Evolutionary conservation across 371 early-diverging fungal genomes (phyloP), one percentile per base, ranked within the genome.

Genomic region (Rhizopus stolonifer): DNA sequence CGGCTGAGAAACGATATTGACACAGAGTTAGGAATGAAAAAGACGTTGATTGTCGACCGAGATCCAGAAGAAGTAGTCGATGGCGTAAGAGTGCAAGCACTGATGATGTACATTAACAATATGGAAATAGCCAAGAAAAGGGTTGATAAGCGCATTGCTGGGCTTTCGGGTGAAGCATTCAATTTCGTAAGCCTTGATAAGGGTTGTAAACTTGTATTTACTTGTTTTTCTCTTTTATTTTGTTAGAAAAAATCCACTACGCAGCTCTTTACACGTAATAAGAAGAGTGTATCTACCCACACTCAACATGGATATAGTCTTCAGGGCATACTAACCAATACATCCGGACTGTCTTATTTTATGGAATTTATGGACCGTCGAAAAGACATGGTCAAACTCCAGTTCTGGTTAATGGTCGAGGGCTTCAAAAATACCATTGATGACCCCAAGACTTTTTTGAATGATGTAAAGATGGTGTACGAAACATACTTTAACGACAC

Each of bases 281-380:
- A 68, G 6, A 69, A 65, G 40, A 61, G 52, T 8, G 62, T 65
- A 21, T 46, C 52, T 1, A 40, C 52, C 14, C 44, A 43, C 18
- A 10, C 49, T 5, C 55, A 49, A 6, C 25, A 38, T 1, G 69
- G 71, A 1, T 67, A 59, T 15, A 67, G 47, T 23, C 45, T 77
- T 10, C 51, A 63, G 11, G 85, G 85, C 26, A 81, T 87, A 21
- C 64, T 89, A 18, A 78, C 80, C 4, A 87, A 88, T 49, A 79
- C 86, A 0, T 58, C 83, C 0, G 84, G 88, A 0, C 58, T 91
- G 7, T 85, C 89, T 0, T 89, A 86, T 32, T 90, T 92, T 66
- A 87, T 85, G 74, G 93, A 92, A 67, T 90, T 84, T 58, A 84
- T 89, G 85, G 92, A 91, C 56, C 80, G 81, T 24, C 74, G 78